Base-by-base conservation (phyloP, 441 rosid genomes). In the Populus hybrid region DNA sequence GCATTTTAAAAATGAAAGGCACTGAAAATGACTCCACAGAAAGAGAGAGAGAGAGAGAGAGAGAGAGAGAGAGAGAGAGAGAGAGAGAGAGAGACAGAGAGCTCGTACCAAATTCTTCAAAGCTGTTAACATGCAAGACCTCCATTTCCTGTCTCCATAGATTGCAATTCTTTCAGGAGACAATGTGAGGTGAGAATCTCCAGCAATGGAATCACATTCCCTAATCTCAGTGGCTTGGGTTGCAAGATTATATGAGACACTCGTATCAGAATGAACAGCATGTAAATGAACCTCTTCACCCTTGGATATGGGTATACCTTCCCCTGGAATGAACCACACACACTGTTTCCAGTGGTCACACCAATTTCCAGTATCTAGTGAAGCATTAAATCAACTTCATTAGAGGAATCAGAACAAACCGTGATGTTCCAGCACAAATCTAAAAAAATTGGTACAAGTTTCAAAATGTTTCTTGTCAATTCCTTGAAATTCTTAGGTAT, bases 291-390 rank as follows among this genome's bases (percentile, higher is more conserved):
- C 82, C 75, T 89, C 91, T 83, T 89, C 90, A 38, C 87, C 94
- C 83, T 80, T 79, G 79, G 90, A 83, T 73, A 93, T 66, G 7
- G 84, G 80, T 68, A 89, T 75, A 56, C 94, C 94, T 68, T 84
- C 64, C 69, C 91, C 91, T 56, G 85, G 93, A 84, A 85, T 64
- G 82, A 94, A 86, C 98, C 98, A 94, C 67, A 92, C 94, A 85
- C 98, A 96, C 83, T 94, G 98, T 77, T 94, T 96, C 99, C 99
- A 96, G 68, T 96, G 98, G 88, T 96, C 99, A 82, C 98, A 90
- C 99, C 99, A 96, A 79, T 89, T 80, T 73, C 85, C 50, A 29
- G 72, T 72, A 82, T 91, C 99, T 96, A 87, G 38, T 31, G 33
- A 76, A 84, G 80, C 80, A 84, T 81, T 67, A 80, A 63, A 76